Conservation (phyloP, 805 yeast species). For the Kodamaea sagamina region DNA sequence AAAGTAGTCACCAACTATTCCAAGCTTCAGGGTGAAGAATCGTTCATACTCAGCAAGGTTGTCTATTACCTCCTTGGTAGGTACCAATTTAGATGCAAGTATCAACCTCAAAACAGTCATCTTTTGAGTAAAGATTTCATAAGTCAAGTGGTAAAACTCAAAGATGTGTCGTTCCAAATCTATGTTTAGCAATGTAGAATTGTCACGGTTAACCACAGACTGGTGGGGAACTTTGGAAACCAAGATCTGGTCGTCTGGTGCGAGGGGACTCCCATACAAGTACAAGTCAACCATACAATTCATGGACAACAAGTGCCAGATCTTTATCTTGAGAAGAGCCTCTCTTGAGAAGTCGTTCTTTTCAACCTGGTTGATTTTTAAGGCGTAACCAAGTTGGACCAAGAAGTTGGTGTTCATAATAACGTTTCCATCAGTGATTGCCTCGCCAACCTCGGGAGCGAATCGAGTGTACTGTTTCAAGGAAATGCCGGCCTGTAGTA, state of each 20-base stretch:
- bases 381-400: not conserved
- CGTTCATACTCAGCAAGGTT: not conserved
- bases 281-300: not conserved
- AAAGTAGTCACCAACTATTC: not conserved
- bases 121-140: not conserved
- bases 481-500: not conserved
- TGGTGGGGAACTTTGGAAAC: not conserved
- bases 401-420: not conserved
- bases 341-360: not conserved
- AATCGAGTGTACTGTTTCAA: constrained; percentile 2
- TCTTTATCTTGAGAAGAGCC: not conserved
- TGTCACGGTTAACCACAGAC: not conserved
- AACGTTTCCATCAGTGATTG: not conserved
- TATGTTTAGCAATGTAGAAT: not conserved
- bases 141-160: not conserved
- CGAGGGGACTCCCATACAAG: not conserved
- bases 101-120: not conserved
- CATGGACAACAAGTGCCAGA: not conserved
- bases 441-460: constrained; percentile 1
- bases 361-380: not conserved
- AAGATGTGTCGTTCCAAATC: not conserved
- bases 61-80: not conserved
- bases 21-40: not conserved
- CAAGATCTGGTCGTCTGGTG: not conserved
- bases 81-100: not conserved